Percentiles rank a stretch among this genome's conserved stretches.
Conservation (phyloP, 768 basidiomycete genomes). For the Thelephora ganbajun region DNA sequence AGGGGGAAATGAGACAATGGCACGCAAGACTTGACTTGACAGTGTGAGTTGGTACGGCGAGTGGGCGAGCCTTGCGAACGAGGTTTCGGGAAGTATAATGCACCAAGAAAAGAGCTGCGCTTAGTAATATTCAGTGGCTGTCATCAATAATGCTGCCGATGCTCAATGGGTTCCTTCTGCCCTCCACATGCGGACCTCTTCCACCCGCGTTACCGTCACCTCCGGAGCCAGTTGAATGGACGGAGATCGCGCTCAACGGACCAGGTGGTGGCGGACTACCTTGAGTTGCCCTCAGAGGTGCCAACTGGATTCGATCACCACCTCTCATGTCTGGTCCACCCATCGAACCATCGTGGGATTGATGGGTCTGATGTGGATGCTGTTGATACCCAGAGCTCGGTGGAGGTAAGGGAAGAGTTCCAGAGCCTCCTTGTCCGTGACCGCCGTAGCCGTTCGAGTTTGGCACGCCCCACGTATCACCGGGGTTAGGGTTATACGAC, state of each 20-base stretch:
- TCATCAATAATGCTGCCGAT: slow-evolving; percentile 16
- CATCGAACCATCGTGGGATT: slow-evolving; percentile 12
- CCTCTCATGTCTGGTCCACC: slow-evolving; percentile 17
- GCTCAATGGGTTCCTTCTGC: slow-evolving; percentile 18
- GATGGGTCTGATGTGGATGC: slow-evolving; percentile 3
- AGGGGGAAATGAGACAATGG: too few species aligned
- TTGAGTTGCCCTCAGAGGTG: slow-evolving; percentile 28
- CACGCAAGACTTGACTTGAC: too few species aligned
- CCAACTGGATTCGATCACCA: slow-evolving; percentile 33
- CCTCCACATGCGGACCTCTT: slow-evolving; percentile 4
- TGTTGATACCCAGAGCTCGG: background rate
- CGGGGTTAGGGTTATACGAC: slow-evolving; percentile 6
- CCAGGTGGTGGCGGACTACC: slow-evolving; percentile 7
- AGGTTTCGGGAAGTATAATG: too few species aligned
- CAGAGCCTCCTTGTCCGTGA: background rate
- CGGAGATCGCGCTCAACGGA: background rate
- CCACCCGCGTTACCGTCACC: slow-evolving; percentile 1
- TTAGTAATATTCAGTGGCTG: background rate
- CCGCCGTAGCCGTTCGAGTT: background rate
- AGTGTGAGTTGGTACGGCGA: too few species aligned
- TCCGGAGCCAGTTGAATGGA: background rate
- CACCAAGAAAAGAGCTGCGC: too few species aligned
- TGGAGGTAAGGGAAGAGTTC: background rate
- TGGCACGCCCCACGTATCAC: slow-evolving; percentile 5
- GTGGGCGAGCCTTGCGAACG: too few species aligned